Base-by-base conservation (phyloP, 1,284 basidiomycete genomes). In the Papiliotrema fonsecae region DNA sequence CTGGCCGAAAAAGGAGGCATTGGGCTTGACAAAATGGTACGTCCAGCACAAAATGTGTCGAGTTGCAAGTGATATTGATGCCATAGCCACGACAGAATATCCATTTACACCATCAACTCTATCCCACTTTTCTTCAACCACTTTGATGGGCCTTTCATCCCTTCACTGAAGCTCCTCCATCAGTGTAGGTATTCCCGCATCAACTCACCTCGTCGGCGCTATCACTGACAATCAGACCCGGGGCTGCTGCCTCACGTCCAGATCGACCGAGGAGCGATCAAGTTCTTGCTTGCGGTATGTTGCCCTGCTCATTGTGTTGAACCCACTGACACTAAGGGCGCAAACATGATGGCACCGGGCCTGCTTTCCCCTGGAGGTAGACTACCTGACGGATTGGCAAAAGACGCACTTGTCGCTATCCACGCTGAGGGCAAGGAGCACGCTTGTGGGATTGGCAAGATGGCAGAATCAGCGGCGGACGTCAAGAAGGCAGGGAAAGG, bases 1-100 rank as follows among this genome's bases (percentile, higher is more conserved):
- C 50, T 97, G 96, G 96, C 91, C 93, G 13, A 99, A 98, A 85
- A 98, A 98, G 79, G 93, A 97, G 76, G 79, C 85, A 1, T 78
- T 97, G 40, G 86, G 88, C 7, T 84, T 88, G 61, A 88, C 93
- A 54, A 98, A 97, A 79, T 97, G 92, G 93, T 96, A 64, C 67
- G 87, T 81, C 21, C 4, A 21, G 21, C 45, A 38, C 37, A 28
- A 36, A 6, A 14, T 34, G 18, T 2, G 13, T 24, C 19, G 10
- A 26, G 39, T 13, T 21, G 42, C 31, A 22, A 22, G 14, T 24
- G 32, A 35, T 11, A 14, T 6, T 22, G 9, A 18, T 14, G 22
- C 26, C 21, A 19, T 70, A 97, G 93, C 77, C 87, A 87, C 82
- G 94, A 97, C 58, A 89, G 96, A 70, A 81, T 97, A 60, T 90